Percentiles rank a stretch among this genome's conserved stretches.
Conservation (phyloP, 345 rosid genomes). For the Hibiscus trionum region DNA sequence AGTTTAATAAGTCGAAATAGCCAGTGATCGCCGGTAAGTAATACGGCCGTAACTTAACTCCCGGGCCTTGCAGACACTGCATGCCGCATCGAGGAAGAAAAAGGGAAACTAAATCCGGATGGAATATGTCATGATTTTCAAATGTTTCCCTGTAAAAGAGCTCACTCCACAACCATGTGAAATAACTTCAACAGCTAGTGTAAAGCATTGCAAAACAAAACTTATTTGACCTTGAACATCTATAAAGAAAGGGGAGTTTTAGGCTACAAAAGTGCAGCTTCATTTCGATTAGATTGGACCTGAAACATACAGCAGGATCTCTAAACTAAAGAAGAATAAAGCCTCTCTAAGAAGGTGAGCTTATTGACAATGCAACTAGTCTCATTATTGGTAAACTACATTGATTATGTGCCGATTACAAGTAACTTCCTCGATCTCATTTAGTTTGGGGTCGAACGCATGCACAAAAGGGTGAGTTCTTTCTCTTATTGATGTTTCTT, state of each 20-base stretch:
- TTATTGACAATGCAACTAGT: slow-evolving; percentile 27
- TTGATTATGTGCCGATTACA: slow-evolving; percentile 5
- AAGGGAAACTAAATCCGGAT: not conserved
- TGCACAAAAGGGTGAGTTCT: slow-evolving; percentile 61
- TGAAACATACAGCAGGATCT: slow-evolving; percentile 27
- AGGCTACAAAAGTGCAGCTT: slow-evolving; percentile 21
- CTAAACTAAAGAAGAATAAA: slow-evolving; percentile 11
- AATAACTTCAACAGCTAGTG: not conserved
- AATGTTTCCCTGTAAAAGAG: no score
- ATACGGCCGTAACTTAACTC: not conserved
- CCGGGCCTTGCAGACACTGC: not conserved
- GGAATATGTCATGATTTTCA: not conserved
- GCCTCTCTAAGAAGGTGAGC: slow-evolving; percentile 15
- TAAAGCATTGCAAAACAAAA: not conserved
- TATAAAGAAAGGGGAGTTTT: not conserved
- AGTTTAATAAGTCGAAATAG: not conserved
- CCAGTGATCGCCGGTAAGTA: no score
- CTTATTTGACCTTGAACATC: not conserved
- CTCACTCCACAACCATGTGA: no score
- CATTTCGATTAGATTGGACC: slow-evolving; percentile 14
- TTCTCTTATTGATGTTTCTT: slow-evolving; percentile 36
- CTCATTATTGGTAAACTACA: not conserved
- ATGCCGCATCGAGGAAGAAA: no score
- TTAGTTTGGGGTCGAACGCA: slow-evolving; percentile 66
- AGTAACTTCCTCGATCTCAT: slow-evolving; percentile 33